A percentile compares a stretch with the other conserved stretches of the same genome.
phyloP scores from a whole-genome alignment of 2,329 filamentous ascomycete species.

The Diaporthe australafricana region DNA sequence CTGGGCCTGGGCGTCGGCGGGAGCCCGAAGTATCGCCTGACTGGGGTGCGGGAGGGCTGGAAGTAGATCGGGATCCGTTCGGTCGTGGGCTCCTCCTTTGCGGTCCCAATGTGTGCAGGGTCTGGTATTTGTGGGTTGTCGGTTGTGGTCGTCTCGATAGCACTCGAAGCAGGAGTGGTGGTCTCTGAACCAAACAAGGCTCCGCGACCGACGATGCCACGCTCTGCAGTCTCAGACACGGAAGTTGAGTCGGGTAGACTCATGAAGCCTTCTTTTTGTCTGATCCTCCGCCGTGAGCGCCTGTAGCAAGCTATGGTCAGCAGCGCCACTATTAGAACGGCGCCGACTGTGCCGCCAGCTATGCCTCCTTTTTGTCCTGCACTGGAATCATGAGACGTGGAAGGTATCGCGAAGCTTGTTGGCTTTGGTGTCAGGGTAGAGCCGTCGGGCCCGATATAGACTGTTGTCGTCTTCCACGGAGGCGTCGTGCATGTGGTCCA shows the following conservation, averaged over 20 bases:
- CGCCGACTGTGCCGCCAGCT: constrained; percentile 10
- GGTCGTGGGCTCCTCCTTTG: background rate
- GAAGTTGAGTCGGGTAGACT: background rate
- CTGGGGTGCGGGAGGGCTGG: background rate
- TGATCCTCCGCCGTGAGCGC: background rate
- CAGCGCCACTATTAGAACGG: background rate
- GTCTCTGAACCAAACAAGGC: background rate
- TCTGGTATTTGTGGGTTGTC: background rate
- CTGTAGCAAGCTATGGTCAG: constrained; percentile 5
- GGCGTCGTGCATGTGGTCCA: background rate
- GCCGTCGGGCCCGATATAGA: background rate
- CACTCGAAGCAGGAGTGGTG: background rate
- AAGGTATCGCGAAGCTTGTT: background rate
- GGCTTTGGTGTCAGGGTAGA: background rate
- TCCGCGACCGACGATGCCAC: background rate
- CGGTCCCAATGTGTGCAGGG: background rate
- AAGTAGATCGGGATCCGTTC: background rate
- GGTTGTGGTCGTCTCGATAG: background rate
- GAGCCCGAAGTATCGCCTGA: background rate
- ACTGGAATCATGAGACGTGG: background rate
- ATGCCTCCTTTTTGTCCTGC: constrained; percentile 7
- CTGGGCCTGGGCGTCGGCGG: background rate
- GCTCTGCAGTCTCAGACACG: background rate
- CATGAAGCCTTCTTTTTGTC: background rate
- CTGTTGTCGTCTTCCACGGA: background rate